Conservation (phyloP, 768 basidiomycete species). For the Russula virescens region DNA sequence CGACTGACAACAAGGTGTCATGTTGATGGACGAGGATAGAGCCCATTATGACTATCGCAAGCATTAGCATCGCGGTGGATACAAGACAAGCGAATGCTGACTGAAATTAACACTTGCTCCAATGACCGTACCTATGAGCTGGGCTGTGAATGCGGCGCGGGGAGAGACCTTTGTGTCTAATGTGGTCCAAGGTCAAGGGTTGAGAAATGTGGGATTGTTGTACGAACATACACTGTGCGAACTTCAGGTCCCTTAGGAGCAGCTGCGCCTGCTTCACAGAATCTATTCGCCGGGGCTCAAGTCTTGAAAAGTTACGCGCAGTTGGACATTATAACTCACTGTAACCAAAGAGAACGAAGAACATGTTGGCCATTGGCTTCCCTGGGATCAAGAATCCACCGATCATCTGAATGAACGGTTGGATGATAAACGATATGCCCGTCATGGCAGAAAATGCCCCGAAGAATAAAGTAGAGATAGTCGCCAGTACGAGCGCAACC, state of each 20-base stretch:
- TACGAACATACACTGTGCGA: constrained; percentile 36
- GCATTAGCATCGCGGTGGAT: background rate
- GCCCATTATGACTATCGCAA: constrained; percentile 46
- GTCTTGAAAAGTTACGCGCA: background rate
- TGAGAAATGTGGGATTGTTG: background rate
- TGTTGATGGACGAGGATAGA: constrained; percentile 48
- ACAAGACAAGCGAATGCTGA: background rate
- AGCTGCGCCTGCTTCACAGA: constrained; percentile 42
- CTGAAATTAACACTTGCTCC: constrained; percentile 37
- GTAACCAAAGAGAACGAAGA: constrained; percentile 44
- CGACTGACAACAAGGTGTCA: constrained; percentile 45
- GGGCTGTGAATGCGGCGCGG: constrained; percentile 45
- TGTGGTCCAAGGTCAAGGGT: too few species aligned
- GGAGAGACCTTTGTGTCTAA: constrained; percentile 43
- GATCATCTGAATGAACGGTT: constrained; percentile 47
- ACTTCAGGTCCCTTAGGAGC: constrained; percentile 44
- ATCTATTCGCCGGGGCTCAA: constrained; percentile 22
- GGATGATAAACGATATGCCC: constrained; percentile 41
- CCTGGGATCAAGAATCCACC: constrained; percentile 33
- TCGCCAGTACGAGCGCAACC: constrained; percentile 39
- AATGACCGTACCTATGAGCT: constrained; percentile 44
- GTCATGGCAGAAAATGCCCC: constrained; percentile 43
- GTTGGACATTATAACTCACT: constrained; percentile 28
- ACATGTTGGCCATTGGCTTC: constrained; percentile 34
- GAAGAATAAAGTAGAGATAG: constrained; percentile 44